Conservation (phyloP, 1,284 basidiomycete species). For the Peniophora sp. region DNA sequence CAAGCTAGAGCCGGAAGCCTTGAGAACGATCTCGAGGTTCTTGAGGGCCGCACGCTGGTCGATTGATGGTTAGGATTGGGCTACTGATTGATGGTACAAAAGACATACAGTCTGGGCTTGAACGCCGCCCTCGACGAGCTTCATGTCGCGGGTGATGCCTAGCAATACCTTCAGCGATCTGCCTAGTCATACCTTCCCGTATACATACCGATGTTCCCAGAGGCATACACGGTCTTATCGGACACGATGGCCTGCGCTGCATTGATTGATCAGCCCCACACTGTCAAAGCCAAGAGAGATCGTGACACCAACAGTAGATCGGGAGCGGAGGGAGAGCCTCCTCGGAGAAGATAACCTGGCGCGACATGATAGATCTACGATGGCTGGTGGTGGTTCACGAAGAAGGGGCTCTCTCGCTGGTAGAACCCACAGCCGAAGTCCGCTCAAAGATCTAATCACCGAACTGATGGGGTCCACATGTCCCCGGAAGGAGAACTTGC, state of each 20-base stretch:
- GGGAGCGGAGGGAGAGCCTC: slow-evolving; percentile 41
- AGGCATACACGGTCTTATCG: slow-evolving; percentile 45
- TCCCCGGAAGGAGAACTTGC: too few relatives aligned
- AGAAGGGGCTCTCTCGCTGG: too few relatives aligned
- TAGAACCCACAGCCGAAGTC: too few relatives aligned
- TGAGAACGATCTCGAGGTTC: slow-evolving; percentile 51
- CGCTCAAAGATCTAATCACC: too few relatives aligned
- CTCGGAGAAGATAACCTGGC: slow-evolving; percentile 29
- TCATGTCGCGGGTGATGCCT: slow-evolving; percentile 32
- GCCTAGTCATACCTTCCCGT: too few relatives aligned
- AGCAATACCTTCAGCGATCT: too few relatives aligned
- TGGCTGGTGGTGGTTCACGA: too few relatives aligned
- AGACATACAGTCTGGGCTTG: slow-evolving; percentile 41
- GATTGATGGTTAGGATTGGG: neutral
- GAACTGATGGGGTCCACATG: too few relatives aligned
- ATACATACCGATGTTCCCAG: slow-evolving; percentile 44
- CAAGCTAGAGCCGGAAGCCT: slow-evolving; percentile 50
- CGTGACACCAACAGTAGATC: slow-evolving; percentile 36
- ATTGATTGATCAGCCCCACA: slow-evolving; percentile 1
- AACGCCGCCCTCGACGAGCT: slow-evolving; percentile 45
- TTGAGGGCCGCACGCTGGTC: slow-evolving; percentile 44
- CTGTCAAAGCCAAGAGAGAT: neutral
- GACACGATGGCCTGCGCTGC: slow-evolving; percentile 45
- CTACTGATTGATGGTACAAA: neutral
- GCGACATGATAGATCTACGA: slow-evolving; percentile 17